Conservation (phyloP, 306 rosid species). For the Casuarina glauca region DNA sequence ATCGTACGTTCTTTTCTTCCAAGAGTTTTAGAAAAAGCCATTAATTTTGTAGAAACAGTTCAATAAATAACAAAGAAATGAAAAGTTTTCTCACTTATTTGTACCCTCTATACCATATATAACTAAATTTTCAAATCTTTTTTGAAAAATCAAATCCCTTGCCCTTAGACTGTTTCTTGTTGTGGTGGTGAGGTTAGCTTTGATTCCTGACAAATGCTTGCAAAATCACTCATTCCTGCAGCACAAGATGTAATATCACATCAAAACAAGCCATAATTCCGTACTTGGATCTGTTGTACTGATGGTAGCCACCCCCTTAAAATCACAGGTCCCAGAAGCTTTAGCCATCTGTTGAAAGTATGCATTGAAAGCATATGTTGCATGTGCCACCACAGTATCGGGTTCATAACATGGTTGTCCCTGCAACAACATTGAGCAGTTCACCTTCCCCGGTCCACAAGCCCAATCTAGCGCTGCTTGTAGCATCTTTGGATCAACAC, state of each 20-base stretch:
- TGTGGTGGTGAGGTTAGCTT: background rate
- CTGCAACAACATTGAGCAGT: conserved; percentile 79
- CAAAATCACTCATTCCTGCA: background rate
- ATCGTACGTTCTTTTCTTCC: too few relatives aligned
- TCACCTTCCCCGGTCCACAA: conserved; percentile 95
- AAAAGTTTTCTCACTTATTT: background rate
- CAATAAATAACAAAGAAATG: background rate
- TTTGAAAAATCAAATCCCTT: background rate
- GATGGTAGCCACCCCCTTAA: conserved; percentile 85
- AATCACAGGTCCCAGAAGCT: conserved; percentile 84
- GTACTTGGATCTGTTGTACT: conserved; percentile 91
- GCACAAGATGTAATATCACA: background rate
- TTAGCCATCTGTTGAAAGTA: conserved; percentile 82
- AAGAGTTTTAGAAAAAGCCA: too few relatives aligned
- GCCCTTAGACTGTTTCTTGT: background rate
- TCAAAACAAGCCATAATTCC: conserved; percentile 17
- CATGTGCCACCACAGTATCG: conserved; percentile 66
- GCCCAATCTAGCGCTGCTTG: conserved; percentile 98
- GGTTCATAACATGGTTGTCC: conserved; percentile 85
- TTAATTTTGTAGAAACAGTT: background rate
- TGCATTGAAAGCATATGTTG: conserved; percentile 86
- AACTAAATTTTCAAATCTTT: background rate
- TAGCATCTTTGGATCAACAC: conserved; percentile 73
- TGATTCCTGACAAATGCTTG: background rate
- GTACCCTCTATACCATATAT: background rate